Evolutionary conservation across 352 stramenopile species (phyloP), one percentile per base, ranked within the genome.

Genomic region (Pythium phragmiticola): DNA sequence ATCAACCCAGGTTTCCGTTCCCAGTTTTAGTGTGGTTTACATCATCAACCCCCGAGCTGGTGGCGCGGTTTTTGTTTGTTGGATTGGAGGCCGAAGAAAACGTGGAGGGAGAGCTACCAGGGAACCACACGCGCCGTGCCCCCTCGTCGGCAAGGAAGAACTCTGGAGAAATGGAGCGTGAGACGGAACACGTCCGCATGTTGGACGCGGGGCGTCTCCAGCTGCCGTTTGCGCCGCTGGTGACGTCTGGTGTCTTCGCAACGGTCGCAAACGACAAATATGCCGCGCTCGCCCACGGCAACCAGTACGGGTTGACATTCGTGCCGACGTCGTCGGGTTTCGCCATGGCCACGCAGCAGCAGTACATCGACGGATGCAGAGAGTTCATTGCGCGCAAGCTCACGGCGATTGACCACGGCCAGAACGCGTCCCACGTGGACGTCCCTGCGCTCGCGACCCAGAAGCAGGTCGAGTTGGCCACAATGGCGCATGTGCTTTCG

Each of bases 111-210:
- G 57, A 42, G 51, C 30, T 37, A 60, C 9, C 56, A 19, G 16
- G 34, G 34, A 48, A 58, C 47, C 51, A 37, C n/a, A 39, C 51
- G 19, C 54, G 28, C 0, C 21, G 28, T 9, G 23, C 23, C 21
- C 11, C 23, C 6, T 17, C 39, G 39, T 46, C 6, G 39, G 39
- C 14, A 21, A 46, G 13, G 13, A 46, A 17, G 13, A n/a, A 46
- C 39, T 21, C 11, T 17, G 16, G 39, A 46, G 17, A 46, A 23
- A 63, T 63, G 61, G 61, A 68, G 61, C 50, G 52, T 17, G 84
- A 87, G 69, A 80, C 78, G 23, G 84, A 92, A 61, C 81, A 92
- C 58, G 84, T 92, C 54, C 84, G 84, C 72, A 81, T 92, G 75
- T 60, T 92, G 53, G 80, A 89, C 56, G 78, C 77, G 19, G 84